These are phyloP conservation scores for Escovopsis sp. DNA, from an alignment of 2,329 filamentous ascomycete species.

Conservation along the genomic window DNA sequence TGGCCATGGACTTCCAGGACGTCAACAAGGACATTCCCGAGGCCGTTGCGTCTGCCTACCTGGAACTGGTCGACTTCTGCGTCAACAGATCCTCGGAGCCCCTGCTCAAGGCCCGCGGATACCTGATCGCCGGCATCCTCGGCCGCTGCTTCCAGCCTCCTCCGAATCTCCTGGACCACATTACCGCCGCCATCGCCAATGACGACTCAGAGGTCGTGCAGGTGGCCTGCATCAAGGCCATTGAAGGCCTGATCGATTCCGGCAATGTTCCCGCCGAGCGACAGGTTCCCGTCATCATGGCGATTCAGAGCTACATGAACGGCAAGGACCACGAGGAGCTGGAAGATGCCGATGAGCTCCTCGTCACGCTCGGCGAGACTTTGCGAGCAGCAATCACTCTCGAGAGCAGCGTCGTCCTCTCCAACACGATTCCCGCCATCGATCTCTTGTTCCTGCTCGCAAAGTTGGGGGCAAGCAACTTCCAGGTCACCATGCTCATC, in stretches of 20 bases:
- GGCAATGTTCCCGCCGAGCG: conserved; percentile 34
- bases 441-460: conserved; percentile 80
- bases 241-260: conserved; percentile 52
- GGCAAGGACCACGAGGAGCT: conserved; percentile 70
- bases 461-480: conserved; percentile 76
- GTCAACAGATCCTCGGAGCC: conserved; percentile 55
- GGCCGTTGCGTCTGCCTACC: conserved; percentile 56
- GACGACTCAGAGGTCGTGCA: conserved; percentile 81
- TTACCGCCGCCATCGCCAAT: conserved; percentile 58
- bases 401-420: conserved; percentile 59
- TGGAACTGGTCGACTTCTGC: conserved; percentile 66
- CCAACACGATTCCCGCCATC: conserved; percentile 56
- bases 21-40: conserved; percentile 55
- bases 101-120: conserved; percentile 74
- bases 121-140: conserved; percentile 69
- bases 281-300: conserved; percentile 47
- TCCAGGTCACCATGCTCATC: conserved; percentile 78
- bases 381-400: conserved; percentile 70
- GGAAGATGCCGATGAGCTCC: conserved; percentile 78
- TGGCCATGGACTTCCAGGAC: conserved; percentile 72
- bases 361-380: conserved; percentile 79
- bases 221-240: conserved; percentile 75
- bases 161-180: conserved; percentile 51
- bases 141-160: conserved; percentile 54
- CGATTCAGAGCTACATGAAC: conserved; percentile 60